Evolutionary conservation across 768 basidiomycete species (phyloP).

Genomic region (Serpula lacrymans): DNA sequence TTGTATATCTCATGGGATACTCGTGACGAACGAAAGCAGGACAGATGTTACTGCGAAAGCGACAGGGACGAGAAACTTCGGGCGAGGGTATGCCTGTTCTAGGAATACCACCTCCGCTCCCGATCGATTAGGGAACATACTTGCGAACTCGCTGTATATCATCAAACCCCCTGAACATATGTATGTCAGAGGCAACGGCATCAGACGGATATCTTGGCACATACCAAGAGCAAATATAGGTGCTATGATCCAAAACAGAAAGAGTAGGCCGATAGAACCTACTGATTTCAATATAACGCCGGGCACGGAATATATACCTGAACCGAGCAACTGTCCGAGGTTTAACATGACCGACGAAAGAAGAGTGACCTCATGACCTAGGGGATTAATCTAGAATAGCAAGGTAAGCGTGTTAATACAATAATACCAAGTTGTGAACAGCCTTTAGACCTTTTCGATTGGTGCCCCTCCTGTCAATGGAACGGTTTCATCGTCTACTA

Average conservation of each 20-base stretch:
- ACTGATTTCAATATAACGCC: slow-evolving; percentile 6
- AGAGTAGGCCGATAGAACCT: slow-evolving; percentile 2
- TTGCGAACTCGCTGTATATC: slow-evolving; percentile 40
- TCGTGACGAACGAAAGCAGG: slow-evolving; percentile 23
- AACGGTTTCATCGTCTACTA: too few species aligned
- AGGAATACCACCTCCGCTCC: slow-evolving; percentile 49
- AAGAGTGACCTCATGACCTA: slow-evolving; percentile 5
- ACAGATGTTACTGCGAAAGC: slow-evolving; percentile 35
- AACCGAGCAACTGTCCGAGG: slow-evolving; percentile 3
- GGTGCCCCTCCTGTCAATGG: too few species aligned
- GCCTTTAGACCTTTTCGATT: slow-evolving; percentile 3
- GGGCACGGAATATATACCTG: slow-evolving; percentile 6
- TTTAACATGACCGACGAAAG: slow-evolving; percentile 6
- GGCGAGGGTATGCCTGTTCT: slow-evolving; percentile 23
- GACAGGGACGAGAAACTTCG: slow-evolving; percentile 34
- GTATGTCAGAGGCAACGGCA: background rate
- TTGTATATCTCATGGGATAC: background rate
- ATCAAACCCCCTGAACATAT: slow-evolving; percentile 1
- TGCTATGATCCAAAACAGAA: slow-evolving; percentile 3
- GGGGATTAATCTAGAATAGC: slow-evolving; percentile 6
- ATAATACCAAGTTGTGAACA: background rate
- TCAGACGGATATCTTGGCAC: background rate
- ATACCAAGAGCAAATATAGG: slow-evolving; percentile 3
- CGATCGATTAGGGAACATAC: slow-evolving; percentile 47
- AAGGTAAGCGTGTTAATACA: background rate